These are phyloP conservation scores for Eimeria falciformis DNA, from an alignment of 169 alveolate genomes.

Conservation along the genomic window DNA sequence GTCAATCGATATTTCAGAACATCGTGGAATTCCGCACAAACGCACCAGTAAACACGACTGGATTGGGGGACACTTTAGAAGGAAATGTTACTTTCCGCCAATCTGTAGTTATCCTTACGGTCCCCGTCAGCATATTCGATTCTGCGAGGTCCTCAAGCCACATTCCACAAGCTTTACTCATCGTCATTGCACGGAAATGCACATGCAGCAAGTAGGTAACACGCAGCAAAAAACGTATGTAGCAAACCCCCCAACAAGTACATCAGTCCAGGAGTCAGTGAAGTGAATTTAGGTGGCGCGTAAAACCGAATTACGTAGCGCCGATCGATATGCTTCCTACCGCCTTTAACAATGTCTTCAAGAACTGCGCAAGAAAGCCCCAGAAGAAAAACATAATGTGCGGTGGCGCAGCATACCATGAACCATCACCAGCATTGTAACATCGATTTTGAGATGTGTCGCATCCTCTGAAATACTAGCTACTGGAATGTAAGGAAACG, in stretches of 20 bases:
- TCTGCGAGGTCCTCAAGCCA: slow-evolving; percentile 2
- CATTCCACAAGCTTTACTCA: too few species aligned
- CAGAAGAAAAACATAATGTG: neutral
- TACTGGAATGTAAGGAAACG: neutral
- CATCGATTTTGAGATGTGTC: too few species aligned
- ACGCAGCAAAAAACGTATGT: neutral
- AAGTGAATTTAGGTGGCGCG: too few species aligned
- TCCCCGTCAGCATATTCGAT: slow-evolving; percentile 61
- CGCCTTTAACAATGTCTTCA: neutral
- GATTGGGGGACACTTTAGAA: slow-evolving; percentile 49
- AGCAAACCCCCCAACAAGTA: neutral
- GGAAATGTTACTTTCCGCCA: slow-evolving; percentile 23
- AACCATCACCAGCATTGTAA: neutral
- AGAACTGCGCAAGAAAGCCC: neutral
- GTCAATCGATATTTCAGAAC: too few species aligned
- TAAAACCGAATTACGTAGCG: too few species aligned
- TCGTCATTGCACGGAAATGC: too few species aligned
- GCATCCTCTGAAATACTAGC: too few species aligned
- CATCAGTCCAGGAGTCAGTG: too few species aligned
- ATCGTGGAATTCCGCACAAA: too few species aligned
- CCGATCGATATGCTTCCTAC: neutral
- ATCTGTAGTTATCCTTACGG: neutral
- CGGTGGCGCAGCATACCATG: neutral
- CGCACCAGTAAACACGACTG: slow-evolving; percentile 43
- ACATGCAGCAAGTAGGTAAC: too few species aligned